Percentiles rank a stretch among this genome's conserved stretches.
Conservation (phyloP, 2,329 filamentous ascomycete species). For the Chalaropsis ovoidea region DNA sequence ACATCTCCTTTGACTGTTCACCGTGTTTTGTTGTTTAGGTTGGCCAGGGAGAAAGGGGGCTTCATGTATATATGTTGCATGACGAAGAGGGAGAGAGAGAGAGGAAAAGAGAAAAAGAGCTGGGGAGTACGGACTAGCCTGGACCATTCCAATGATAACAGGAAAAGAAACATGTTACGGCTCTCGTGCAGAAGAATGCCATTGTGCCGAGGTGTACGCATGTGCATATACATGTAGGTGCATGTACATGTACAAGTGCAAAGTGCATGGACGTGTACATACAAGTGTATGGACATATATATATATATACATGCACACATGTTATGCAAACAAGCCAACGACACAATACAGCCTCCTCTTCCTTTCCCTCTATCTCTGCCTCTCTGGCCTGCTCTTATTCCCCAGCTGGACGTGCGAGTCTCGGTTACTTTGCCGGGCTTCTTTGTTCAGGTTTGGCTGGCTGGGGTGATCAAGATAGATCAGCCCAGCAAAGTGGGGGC, state of each 20-base stretch:
- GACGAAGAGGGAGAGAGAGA: not conserved
- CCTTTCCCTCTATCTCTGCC: no score
- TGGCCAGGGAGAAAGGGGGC: not conserved
- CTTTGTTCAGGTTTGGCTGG: not conserved
- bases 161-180: not conserved
- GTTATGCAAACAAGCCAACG: no score
- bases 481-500: no score
- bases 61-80: not conserved
- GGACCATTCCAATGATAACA: not conserved
- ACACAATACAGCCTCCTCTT: no score
- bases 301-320: no score
- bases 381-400: no score
- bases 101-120: not conserved
- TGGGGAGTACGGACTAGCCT: not conserved
- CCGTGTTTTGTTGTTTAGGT: not conserved
- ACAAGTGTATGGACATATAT: no score
- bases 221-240: not conserved
- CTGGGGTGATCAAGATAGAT: not conserved
- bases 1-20: not conserved
- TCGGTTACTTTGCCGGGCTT: not conserved
- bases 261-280: no score
- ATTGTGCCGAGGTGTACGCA: not conserved
- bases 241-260: not conserved
- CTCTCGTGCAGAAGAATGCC: not conserved
- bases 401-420: not conserved